Conservation (phyloP, 257 asterid species). For the Cynanchum wilfordii region DNA sequence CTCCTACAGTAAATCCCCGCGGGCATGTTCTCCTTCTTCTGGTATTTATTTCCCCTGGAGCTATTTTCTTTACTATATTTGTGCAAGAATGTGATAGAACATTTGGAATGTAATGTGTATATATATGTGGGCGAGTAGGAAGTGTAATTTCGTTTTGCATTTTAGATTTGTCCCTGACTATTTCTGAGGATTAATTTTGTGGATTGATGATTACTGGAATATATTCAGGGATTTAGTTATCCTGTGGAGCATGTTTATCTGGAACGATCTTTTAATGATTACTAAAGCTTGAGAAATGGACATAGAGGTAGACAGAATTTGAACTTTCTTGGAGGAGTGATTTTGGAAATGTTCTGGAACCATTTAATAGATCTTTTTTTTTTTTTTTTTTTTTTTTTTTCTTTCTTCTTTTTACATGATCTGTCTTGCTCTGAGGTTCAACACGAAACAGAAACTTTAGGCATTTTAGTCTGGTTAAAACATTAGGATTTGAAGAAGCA, state of each 20-base stretch:
- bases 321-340: not conserved
- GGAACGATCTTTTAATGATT: constrained; percentile 4
- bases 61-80: constrained; percentile 9
- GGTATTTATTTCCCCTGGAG: constrained; percentile 30
- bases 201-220: not conserved
- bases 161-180: not conserved
- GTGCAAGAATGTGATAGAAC: not conserved
- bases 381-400: not conserved
- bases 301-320: not conserved
- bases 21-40: constrained; percentile 40
- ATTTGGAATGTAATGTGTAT: not conserved
- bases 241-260: not conserved
- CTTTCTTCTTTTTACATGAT: no score
- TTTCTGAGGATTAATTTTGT: not conserved
- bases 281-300: not conserved
- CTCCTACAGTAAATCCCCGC: constrained; percentile 25
- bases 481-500: not conserved
- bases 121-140: not conserved
- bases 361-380: not conserved
- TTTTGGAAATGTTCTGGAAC: not conserved
- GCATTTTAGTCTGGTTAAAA: not conserved
- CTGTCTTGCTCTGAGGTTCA: not conserved
- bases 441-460: not conserved
- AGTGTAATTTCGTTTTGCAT: not conserved
- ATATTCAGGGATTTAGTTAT: not conserved